Conservation (phyloP, 768 basidiomycete genomes). For the Boletus sp. region DNA sequence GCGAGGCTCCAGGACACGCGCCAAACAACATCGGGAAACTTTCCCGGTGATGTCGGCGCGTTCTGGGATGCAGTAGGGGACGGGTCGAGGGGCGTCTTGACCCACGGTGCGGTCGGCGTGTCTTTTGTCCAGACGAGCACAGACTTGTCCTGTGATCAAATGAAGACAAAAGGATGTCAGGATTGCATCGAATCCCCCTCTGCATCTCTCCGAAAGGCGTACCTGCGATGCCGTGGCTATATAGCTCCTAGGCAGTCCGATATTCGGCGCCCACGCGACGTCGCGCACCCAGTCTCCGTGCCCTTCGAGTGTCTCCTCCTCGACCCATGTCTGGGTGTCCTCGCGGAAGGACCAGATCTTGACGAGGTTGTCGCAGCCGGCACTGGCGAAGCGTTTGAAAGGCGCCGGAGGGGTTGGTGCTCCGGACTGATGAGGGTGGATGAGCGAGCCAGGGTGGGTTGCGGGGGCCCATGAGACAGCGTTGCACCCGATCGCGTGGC, state of each 20-base stretch:
- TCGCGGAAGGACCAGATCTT: slow-evolving; percentile 92
- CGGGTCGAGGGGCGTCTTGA: slow-evolving; percentile 77
- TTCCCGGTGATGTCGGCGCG: slow-evolving; percentile 54
- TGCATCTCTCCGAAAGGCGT: slow-evolving; percentile 10
- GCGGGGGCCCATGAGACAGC: slow-evolving; percentile 98
- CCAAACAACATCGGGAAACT: slow-evolving; percentile 98
- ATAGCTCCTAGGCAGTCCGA: slow-evolving; percentile 91
- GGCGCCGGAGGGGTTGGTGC: slow-evolving; percentile 41
- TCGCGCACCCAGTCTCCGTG: slow-evolving; percentile 98
- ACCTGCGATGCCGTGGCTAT: slow-evolving; percentile 95
- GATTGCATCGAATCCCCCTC: not conserved
- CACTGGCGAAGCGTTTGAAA: slow-evolving; percentile 91
- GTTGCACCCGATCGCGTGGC: slow-evolving; percentile 95
- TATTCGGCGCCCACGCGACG: slow-evolving; percentile 98
- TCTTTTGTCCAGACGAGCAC: slow-evolving; percentile 94
- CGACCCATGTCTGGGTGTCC: slow-evolving; percentile 83
- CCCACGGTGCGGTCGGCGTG: slow-evolving; percentile 69
- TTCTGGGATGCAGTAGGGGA: slow-evolving; percentile 47
- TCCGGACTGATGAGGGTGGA: slow-evolving; percentile 59
- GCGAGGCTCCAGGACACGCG: slow-evolving; percentile 98
- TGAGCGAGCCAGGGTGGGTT: slow-evolving; percentile 79
- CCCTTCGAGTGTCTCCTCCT: slow-evolving; percentile 87
- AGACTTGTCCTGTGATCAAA: slow-evolving; percentile 60
- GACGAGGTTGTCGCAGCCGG: slow-evolving; percentile 94
- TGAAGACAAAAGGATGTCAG: not conserved